Base-by-base conservation (phyloP, 148 eudicot species). In the Amaranthus cruentus region DNA sequence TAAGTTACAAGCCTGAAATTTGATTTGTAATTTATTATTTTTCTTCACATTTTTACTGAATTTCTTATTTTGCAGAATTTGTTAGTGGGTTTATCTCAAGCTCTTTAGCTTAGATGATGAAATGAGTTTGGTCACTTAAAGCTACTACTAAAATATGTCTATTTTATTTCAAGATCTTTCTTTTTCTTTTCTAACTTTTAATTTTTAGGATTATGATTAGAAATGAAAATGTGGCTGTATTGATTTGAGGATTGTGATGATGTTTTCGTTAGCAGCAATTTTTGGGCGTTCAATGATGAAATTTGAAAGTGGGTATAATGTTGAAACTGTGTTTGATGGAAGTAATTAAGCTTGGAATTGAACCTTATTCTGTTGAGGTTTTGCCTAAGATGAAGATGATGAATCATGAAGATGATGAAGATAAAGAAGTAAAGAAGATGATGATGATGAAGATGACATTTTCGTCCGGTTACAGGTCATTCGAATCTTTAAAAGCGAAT, bases 281-380 rank as follows among this genome's bases (percentile, higher is more conserved):
- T 64, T 89, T 62, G 89, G 88, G 73, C 87, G 96, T 62, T 89
- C 97, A 68, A 74, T 91, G 97, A 87, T 95, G 97, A 95, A 90
- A 71, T 95, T 86, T 82, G 98, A 95, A 88, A 82, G 96, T 79
- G 98, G 98, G n/a, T 95, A 90, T 71, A 77, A 71, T 50, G 98
- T 95, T 61, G 96, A 95, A 87, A 95, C 97, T n/a, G 98, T 95
- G 67, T 95, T 95, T 81, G 98, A 95, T 87, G 98, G 98, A 4
- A 95, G 98, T 75, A 95, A 18, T 18, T 18, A 18, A 95, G 80
- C 96, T 94, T 76, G 98, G 98, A 62, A 87, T 94, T 77, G 98
- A 94, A 75, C 98, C 98, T 74, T 78, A 87, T 13, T 75, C 90
- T 75, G 92, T 95, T 48, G 93, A 95, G 77, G 80, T 88, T 74